Conservation (phyloP, 495 filamentous ascomycete genomes). For the Xylaria venustula region DNA sequence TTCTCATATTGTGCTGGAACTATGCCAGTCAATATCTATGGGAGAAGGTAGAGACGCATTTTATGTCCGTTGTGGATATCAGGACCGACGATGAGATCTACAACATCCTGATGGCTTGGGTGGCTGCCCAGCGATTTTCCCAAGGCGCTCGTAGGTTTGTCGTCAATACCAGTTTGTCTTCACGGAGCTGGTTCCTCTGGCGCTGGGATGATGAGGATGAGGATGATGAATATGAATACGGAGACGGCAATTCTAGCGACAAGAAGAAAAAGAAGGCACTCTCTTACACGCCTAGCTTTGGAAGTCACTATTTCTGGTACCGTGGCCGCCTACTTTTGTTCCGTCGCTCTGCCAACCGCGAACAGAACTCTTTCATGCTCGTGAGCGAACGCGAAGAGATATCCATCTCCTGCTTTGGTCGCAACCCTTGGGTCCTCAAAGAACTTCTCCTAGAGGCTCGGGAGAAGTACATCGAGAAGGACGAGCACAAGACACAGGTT, state of each 20-base stretch:
- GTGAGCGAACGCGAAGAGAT: slow-evolving; percentile 56
- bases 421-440: slow-evolving; percentile 63
- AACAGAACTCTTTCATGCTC: slow-evolving; percentile 25
- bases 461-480: slow-evolving; percentile 53
- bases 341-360: slow-evolving; percentile 39
- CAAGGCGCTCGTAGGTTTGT: slow-evolving; percentile 58
- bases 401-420: slow-evolving; percentile 64
- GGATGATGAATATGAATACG: slow-evolving; percentile 50
- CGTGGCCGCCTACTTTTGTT: slow-evolving; percentile 56
- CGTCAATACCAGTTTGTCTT: slow-evolving; percentile 58
- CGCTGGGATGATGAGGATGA: slow-evolving; percentile 40
- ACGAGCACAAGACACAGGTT: slow-evolving; percentile 63
- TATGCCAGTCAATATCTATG: slow-evolving; percentile 49
- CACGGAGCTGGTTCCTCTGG: slow-evolving; percentile 48
- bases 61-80: slow-evolving; percentile 63
- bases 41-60: slow-evolving; percentile 40
- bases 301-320: slow-evolving; percentile 67
- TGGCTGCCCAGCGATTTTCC: slow-evolving; percentile 59
- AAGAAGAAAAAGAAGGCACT: slow-evolving; percentile 57
- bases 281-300: slow-evolving; percentile 63
- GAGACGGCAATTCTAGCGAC: slow-evolving; percentile 28
- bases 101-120: slow-evolving; percentile 69
- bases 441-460: slow-evolving; percentile 65
- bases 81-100: slow-evolving; percentile 67
- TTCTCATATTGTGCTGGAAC: slow-evolving; percentile 48